These are phyloP conservation scores for Boletus rubroflammeus DNA, from an alignment of 768 basidiomycete genomes.

Conservation along the genomic window DNA sequence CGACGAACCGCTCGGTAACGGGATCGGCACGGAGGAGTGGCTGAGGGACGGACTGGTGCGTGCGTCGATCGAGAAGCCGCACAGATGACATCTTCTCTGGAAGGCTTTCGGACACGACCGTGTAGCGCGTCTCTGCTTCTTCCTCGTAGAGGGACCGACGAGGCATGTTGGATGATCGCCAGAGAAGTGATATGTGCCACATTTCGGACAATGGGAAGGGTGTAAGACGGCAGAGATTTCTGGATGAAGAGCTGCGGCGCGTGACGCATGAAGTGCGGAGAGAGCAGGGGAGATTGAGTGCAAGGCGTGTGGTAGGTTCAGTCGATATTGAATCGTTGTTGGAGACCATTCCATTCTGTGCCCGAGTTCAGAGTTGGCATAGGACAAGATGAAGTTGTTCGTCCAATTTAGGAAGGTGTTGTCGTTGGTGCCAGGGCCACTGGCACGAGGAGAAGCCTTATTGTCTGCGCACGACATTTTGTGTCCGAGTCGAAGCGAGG, in stretches of 20 bases:
- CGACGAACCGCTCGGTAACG: not conserved
- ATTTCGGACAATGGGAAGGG: slow-evolving; percentile 44
- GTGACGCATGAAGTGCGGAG: slow-evolving; percentile 57
- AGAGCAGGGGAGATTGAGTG: slow-evolving; percentile 52
- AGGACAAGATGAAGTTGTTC: too few relatives aligned
- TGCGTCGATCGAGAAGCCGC: slow-evolving; percentile 15
- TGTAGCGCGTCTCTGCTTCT: slow-evolving; percentile 10
- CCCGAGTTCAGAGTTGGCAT: too few relatives aligned
- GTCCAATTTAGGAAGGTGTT: slow-evolving; percentile 25
- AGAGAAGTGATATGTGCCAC: slow-evolving; percentile 48
- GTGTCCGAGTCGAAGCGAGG: slow-evolving; percentile 7
- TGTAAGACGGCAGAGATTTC: slow-evolving; percentile 20
- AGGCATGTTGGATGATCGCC: slow-evolving; percentile 38
- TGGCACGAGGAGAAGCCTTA: too few relatives aligned
- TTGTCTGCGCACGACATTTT: slow-evolving; percentile 13
- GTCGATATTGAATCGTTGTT: slow-evolving; percentile 42
- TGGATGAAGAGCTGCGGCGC: slow-evolving; percentile 33
- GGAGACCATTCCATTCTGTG: not conserved
- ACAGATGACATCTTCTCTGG: slow-evolving; percentile 19
- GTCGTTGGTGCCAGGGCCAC: too few relatives aligned
- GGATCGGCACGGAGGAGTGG: not conserved
- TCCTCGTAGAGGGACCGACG: slow-evolving; percentile 23
- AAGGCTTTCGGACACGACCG: not conserved
- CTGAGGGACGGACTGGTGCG: not conserved
- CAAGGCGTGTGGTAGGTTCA: slow-evolving; percentile 46